Percentiles rank a stretch among this genome's conserved stretches.
Conservation (phyloP, 2,329 filamentous ascomycete species). For the Colletotrichum scovillei region DNA sequence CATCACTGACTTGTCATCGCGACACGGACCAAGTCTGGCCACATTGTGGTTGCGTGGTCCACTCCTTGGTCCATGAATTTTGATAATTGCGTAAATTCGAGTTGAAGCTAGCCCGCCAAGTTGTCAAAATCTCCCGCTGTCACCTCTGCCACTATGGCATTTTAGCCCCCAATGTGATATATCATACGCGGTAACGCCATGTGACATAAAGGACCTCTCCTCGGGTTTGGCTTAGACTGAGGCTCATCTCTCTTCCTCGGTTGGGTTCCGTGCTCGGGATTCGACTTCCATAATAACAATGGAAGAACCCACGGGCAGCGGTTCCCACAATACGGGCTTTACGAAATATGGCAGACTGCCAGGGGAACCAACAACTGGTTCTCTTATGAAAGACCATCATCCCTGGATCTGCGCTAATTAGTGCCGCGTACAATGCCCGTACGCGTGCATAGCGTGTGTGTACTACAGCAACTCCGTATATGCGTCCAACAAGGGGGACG, state of each 20-base stretch:
- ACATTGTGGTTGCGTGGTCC: neutral
- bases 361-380: neutral
- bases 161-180: constrained; percentile 14
- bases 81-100: neutral
- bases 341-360: neutral
- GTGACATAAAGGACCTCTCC: neutral
- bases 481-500: neutral
- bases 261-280: neutral
- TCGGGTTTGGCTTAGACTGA: neutral
- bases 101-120: neutral
- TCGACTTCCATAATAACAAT: neutral
- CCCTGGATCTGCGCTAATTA: constrained; percentile 32
- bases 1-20: neutral
- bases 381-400: neutral
- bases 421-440: neutral
- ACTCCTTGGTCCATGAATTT: neutral
- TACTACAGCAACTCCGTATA: neutral
- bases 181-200: neutral
- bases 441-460: neutral
- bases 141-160: neutral
- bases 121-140: neutral
- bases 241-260: constrained; percentile 4
- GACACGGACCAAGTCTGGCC: constrained; percentile 19
- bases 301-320: neutral
- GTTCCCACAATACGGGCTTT: neutral